phyloP scores from a whole-genome alignment of 805 yeast species.

The Saccharomycopsis amapae region DNA sequence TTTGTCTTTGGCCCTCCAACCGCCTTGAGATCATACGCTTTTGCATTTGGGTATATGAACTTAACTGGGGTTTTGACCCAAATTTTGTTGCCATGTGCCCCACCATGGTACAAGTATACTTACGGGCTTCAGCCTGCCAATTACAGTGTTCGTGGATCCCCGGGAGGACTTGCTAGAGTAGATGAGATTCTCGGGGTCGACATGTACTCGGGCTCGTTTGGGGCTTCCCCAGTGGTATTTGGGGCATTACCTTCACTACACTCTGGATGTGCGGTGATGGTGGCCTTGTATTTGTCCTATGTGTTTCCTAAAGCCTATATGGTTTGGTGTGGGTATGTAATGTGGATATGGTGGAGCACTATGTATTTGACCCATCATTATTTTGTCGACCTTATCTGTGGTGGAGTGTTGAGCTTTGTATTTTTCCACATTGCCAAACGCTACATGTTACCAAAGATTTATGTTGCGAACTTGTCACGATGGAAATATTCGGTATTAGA shows the following conservation, averaged over 20 bases:
- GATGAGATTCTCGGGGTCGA: constrained; percentile 71
- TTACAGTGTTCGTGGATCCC: constrained; percentile 84
- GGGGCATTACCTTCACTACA: constrained; percentile 88
- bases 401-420: constrained; percentile 69
- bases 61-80: constrained; percentile 76
- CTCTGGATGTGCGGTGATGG: constrained; percentile 92
- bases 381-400: constrained; percentile 84
- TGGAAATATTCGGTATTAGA: background rate
- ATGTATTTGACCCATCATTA: constrained; percentile 97
- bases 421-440: constrained; percentile 41
- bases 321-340: constrained; percentile 67
- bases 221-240: constrained; percentile 83
- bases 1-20: constrained; percentile 91
- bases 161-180: constrained; percentile 89
- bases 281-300: constrained; percentile 75
- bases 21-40: constrained; percentile 70
- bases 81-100: constrained; percentile 82
- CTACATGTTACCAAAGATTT: background rate
- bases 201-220: constrained; percentile 73
- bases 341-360: constrained; percentile 98
- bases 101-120: constrained; percentile 91
- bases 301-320: constrained; percentile 66
- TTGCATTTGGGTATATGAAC: constrained; percentile 93
- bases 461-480: background rate
- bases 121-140: constrained; percentile 86